Base-by-base conservation (phyloP, 2,329 filamentous ascomycete genomes). In the Pseudovirgaria hyperparasitica region DNA sequence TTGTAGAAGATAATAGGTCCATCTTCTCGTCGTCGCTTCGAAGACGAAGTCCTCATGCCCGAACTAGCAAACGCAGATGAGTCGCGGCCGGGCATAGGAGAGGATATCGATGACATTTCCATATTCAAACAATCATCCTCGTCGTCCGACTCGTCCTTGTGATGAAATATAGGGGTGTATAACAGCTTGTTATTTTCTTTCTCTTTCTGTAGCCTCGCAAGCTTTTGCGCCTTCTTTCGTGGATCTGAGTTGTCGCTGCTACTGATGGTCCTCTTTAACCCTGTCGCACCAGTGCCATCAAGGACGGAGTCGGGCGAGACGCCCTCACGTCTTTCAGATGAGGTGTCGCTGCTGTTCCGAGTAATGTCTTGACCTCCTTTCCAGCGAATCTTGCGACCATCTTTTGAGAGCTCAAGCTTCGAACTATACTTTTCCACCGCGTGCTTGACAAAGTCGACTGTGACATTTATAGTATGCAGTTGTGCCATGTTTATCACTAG, bases 1-100 rank as follows among this genome's bases (percentile, higher is more conserved):
- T 69, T 82, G 48, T 87, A 92, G 45, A 86, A 92, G 11, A 87
- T 84, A 38, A 92, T 78, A 1, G 79, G 74, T 6, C 82, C 82
- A 32, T 80, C 72, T 9, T 72, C 64, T 1, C 62, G 65, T 15
- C 67, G 66, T 47, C 67, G 70, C 37, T 57, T 64, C 1, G 49
- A 45, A 1, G 36, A 55, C 18, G 62, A 42, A 43, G 63, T 49
- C 43, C 55, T 30, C 52, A 65, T 24, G 45, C 60, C 37, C 46
- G 68, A 36, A 58, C 70, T 41, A 4, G 50, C 51, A 38, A 62
- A 50, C 0, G 50, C 54, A 2, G 58, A 60, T 1, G 57, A 60
- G 23, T 55, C 52, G 4, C 42, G 49, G 5, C 36, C 29, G 16
- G 41, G 38, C 6, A 38, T 27, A 6, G 47, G 42, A 2, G 52